Base-by-base conservation (phyloP, 2,329 filamentous ascomycete species). In the Ophiocordyceps australis region DNA sequence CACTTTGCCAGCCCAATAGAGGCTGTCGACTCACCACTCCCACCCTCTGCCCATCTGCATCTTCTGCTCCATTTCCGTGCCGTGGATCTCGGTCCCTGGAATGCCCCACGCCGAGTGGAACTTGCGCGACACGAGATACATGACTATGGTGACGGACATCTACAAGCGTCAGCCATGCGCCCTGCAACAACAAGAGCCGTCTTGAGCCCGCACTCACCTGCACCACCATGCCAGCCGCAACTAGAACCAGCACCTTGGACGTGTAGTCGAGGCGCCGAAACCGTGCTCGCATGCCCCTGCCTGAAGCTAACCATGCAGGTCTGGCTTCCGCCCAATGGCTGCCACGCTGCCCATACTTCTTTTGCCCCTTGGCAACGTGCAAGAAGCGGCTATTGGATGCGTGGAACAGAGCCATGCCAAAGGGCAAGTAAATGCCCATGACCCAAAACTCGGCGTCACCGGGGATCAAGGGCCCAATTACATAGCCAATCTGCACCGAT, bases 321-420 rank as follows among this genome's bases (percentile, higher is more conserved):
- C 10, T 30, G 5, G 8, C 16, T 2, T 27, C 19, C 4, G 27
- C 19, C 14, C 17, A 16, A 17, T 17, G 16, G n/a, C 18, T 24
- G 11, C 22, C 23, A 10, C 25, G 22, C 7, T 34, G 23, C 11
- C 37, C 28, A 23, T 42, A 49, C 22, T 36, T 35, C 29, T 41
- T 43, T 40, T 73, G 67, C 11, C 55, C 47, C 34, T 55, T 57
- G 27, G 66, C 65, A 25, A 72, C 49, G 30, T 69, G 50, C 13
- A 71, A 56, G 28, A 74, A 65, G 26, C 65, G 62, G 32, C 52
- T 58, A 41, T 74, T 72, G 30, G 65, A 65, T 16, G 65, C 69
- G 35, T 75, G 69, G 39, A 75, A 75, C 3, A 76, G 50, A 11
- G 67, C 70, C 26, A 76, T 66, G 17, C 71, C 70, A 24, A 68